phyloP scores from a whole-genome alignment of 2,329 filamentous ascomycete species.

The Pseudonectria foliicola region DNA sequence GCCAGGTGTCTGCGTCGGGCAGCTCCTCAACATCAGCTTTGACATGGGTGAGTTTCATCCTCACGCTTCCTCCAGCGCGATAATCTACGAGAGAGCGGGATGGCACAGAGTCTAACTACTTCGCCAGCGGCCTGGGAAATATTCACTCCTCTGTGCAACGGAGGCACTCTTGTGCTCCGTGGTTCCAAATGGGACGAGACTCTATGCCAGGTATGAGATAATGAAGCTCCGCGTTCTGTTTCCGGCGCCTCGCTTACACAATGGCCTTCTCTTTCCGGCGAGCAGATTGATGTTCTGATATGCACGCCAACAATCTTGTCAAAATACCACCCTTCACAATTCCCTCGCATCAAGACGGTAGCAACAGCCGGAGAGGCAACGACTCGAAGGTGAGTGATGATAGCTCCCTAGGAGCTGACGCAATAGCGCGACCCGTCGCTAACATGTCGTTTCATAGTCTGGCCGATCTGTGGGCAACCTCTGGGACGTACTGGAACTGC shows the following conservation, averaged over 20 bases:
- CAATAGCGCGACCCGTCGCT: constrained; percentile 7
- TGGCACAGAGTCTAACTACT: no score
- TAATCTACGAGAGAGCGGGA: constrained; percentile 2
- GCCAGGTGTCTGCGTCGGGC: constrained; percentile 44
- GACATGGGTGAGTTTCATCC: constrained; percentile 49
- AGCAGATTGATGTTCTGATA: constrained; percentile 44
- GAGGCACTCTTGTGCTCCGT: constrained; percentile 47
- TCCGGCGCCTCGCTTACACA: constrained; percentile 1
- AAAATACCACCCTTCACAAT: constrained; percentile 39
- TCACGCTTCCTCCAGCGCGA: neutral
- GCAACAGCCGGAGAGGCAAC: constrained; percentile 51
- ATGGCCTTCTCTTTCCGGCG: no score
- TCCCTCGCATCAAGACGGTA: constrained; percentile 44
- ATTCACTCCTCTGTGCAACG: constrained; percentile 49
- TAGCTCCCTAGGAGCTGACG: neutral
- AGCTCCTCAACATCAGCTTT: constrained; percentile 51
- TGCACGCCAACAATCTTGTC: constrained; percentile 48
- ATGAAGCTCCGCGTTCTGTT: neutral
- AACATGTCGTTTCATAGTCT: constrained; percentile 26
- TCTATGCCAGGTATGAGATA: constrained; percentile 35
- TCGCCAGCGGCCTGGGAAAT: constrained; percentile 51
- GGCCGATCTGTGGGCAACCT: constrained; percentile 48
- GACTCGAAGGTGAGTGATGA: constrained; percentile 30
- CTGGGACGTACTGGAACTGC: constrained; percentile 46
- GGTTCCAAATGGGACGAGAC: constrained; percentile 42